phyloP scores from a whole-genome alignment of 306 rosid genomes.

The Prunus kanzakura region DNA sequence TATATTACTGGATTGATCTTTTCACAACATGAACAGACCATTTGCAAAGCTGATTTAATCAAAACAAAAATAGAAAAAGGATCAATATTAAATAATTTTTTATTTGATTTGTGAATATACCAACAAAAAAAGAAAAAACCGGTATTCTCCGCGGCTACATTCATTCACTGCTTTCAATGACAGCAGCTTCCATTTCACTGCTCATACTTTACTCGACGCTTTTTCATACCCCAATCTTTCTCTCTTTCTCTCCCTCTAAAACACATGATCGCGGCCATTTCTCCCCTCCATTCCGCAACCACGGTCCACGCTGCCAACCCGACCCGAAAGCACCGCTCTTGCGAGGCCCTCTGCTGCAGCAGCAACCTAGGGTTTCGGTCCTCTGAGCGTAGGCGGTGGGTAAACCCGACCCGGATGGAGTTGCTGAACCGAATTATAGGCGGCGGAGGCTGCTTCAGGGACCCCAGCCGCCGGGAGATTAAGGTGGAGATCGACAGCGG shows the following conservation, averaged over 20 bases:
- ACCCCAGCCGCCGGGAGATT: slow-evolving; percentile 13
- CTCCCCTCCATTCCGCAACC: slow-evolving; percentile 24
- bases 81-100: neutral
- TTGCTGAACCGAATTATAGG: slow-evolving; percentile 27
- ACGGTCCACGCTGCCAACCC: slow-evolving; percentile 15
- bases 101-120: neutral
- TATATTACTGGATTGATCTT: too few species aligned
- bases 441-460: slow-evolving; percentile 32
- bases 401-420: slow-evolving; percentile 32
- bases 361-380: slow-evolving; percentile 20
- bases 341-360: slow-evolving; percentile 10
- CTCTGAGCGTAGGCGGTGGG: slow-evolving; percentile 19
- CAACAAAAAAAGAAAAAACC: neutral
- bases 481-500: slow-evolving; percentile 38
- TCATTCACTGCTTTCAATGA: neutral
- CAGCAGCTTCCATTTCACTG: neutral
- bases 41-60: too few species aligned
- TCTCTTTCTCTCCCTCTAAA: neutral
- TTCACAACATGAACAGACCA: too few species aligned
- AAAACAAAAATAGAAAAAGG: neutral
- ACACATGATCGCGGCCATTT: slow-evolving; percentile 37
- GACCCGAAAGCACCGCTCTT: neutral
- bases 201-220: neutral
- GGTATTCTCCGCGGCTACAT: neutral
- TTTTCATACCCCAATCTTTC: neutral